phyloP scores from a whole-genome alignment of 2,329 filamentous ascomycete species.

The Colletotrichum viniferum region DNA sequence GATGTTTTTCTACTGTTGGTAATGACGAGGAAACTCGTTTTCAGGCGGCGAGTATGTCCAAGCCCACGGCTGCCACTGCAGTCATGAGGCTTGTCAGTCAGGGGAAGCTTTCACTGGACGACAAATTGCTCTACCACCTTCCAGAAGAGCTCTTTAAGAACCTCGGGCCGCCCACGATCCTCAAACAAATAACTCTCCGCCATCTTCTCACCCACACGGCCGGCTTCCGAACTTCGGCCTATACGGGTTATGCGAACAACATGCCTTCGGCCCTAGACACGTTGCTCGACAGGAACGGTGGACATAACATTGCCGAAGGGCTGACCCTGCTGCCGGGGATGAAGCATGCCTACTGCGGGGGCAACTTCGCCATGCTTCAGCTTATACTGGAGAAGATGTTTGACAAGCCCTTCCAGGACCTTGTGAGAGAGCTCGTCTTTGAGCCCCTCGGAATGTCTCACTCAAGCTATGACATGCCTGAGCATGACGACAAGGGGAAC shows the following conservation, averaged over 20 bases:
- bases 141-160: not conserved
- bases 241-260: not conserved
- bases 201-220: conserved; percentile 2
- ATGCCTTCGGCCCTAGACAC: conserved; percentile 7
- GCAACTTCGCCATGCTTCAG: conserved; percentile 3
- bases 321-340: not conserved
- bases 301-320: not conserved
- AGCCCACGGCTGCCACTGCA: not conserved
- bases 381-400: conserved; percentile 1
- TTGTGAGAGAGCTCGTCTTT: not conserved
- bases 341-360: not conserved
- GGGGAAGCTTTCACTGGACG: not conserved
- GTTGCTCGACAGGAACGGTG: conserved; percentile 15
- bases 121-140: not conserved
- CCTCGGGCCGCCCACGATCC: not conserved
- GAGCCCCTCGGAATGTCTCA: not conserved
- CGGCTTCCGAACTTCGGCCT: not conserved
- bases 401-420: not conserved
- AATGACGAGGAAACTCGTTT: not conserved
- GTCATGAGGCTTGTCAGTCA: conserved; percentile 1
- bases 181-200: not conserved
- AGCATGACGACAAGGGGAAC: conserved; percentile 9
- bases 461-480: not conserved
- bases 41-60: conserved; percentile 10
- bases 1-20: conserved; percentile 2